Base-by-base conservation (phyloP, 768 basidiomycete genomes). In the Coprinopsis cinerea region DNA sequence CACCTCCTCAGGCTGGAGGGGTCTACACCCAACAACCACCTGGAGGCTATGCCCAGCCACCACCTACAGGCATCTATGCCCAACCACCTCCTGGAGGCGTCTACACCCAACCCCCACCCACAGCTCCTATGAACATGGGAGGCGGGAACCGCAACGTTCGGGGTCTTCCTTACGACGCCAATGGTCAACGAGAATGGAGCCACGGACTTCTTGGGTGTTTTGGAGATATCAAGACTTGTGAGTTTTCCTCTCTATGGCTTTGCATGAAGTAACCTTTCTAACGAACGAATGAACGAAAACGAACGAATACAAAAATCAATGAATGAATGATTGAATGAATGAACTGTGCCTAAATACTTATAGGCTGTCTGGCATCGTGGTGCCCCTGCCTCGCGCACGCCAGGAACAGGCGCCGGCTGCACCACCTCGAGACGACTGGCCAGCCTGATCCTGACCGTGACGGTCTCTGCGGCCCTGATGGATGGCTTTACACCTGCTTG, bases 131-230 rank as follows among this genome's bases (percentile, higher is more conserved):
- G 36, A 6, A 6, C 17, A 32, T 47, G 1, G 56, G 55, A 27
- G 62, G 55, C 18, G 65, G 65, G 0, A 65, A 65, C 56, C 57
- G 61, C 42, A 67, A 67, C 35, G 59, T 53, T 0, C 52, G 54
- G 7, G 56, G 59, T 40, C 56, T 64, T 17, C 63, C 63, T 20
- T 4, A 61, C 20, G 54, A 63, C 45, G 47, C 55, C 20, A 49
- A 60, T 14, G 65, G 65, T 11, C 58, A 62, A 45, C 59, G 64
- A 10, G 61, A 57, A 17, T 67, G 65, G 65, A 67, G 65, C 39
- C 51, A 64, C 48, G 59, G 64, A 15, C 50, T 67, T 18, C 56
- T 56, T 25, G 59, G 56, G 10, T 67, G 64, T 46, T 59, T 59
- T 37, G 57, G 58, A 20, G 59, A 43, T 26, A 7, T 22, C 22